Evolutionary conservation across 1,284 basidiomycete genomes (phyloP), one percentile per base, ranked within the genome.

Genomic region (Sporisorium iseilematis-ciliati): DNA sequence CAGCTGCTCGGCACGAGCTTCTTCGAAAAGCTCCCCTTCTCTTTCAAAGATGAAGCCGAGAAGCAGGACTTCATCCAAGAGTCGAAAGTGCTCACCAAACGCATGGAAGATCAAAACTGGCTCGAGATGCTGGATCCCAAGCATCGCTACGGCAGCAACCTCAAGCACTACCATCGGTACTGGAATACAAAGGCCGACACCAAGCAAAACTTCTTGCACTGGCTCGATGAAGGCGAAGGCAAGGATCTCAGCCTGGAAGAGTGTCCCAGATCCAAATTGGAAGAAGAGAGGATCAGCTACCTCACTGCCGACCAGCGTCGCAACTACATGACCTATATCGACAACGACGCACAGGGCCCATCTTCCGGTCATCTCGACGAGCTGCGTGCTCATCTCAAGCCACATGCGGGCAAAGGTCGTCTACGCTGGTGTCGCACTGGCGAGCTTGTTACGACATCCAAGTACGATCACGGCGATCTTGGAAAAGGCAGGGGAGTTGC

Each of bases 211-310:
- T 79, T 79, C 31, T 50, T 79, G 38, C 63, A 70, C 63, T 92
- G 91, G 91, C 88, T 93, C 6, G 91, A 93, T 75, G 84, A 88
- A 55, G 92, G 92, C 0, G 89, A 85, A 2, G 92, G 92, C 5
- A 91, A 90, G 78, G 84, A 89, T 40, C 80, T 92, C 7, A 90
- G 89, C 8, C 84, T 92, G 21, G 87, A 88, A 31, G 89, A 91
- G 78, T 91, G 91, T 76, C 87, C 91, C 0, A 86, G 92, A 20
- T 88, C 90, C 46, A 88, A 89, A 65, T 87, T 93, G 23, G 91
- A 92, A 74, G 89, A 87, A 77, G 91, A 93, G 86, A 70, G 82
- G 7, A 77, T 79, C 57, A 63, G 68, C 50, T 79, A 77, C 35
- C 42, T 79, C 18, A 72, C 71, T 31, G 87, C 88, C 2, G 90